Percentiles rank a stretch among this genome's conserved stretches.
Conservation (phyloP, 441 rosid genomes). For the Gossypium schwendimanii region DNA sequence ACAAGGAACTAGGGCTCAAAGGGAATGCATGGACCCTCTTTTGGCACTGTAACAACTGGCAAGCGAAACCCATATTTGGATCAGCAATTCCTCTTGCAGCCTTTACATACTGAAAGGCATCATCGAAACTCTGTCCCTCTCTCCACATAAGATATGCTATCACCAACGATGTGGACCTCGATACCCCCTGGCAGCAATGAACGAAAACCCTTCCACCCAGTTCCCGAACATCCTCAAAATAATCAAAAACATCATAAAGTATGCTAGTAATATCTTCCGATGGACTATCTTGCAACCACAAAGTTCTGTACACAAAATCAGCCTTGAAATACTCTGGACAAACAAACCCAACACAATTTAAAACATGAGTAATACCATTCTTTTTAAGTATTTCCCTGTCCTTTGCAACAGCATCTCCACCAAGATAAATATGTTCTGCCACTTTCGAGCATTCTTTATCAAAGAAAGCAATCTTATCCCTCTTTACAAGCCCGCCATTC, state of each 20-base stretch:
- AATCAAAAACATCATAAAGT: slow-evolving; percentile 89
- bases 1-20: slow-evolving; percentile 86
- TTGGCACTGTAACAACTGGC: slow-evolving; percentile 91
- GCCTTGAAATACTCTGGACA: slow-evolving; percentile 93
- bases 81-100: slow-evolving; percentile 94
- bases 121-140: slow-evolving; percentile 96
- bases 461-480: slow-evolving; percentile 86
- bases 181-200: slow-evolving; percentile 96
- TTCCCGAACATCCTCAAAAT: slow-evolving; percentile 96
- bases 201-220: slow-evolving; percentile 80
- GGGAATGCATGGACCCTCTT: slow-evolving; percentile 95
- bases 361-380: slow-evolving; percentile 79
- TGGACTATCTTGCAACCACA: slow-evolving; percentile 98
- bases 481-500: slow-evolving; percentile 65
- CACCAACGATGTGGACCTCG: slow-evolving; percentile 91
- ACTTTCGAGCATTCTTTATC: slow-evolving; percentile 95
- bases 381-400: slow-evolving; percentile 69
- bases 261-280: slow-evolving; percentile 96
- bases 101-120: slow-evolving; percentile 93
- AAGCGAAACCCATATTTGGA: slow-evolving; percentile 98
- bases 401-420: slow-evolving; percentile 92
- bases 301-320: slow-evolving; percentile 77
- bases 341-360: slow-evolving; percentile 91
- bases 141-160: slow-evolving; percentile 98
- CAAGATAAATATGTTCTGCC: slow-evolving; percentile 85